Evolutionary conservation across 805 yeast genomes (phyloP), one percentile per base, ranked within the genome.

Genomic region (Wickerhamiella alocasiicola): DNA sequence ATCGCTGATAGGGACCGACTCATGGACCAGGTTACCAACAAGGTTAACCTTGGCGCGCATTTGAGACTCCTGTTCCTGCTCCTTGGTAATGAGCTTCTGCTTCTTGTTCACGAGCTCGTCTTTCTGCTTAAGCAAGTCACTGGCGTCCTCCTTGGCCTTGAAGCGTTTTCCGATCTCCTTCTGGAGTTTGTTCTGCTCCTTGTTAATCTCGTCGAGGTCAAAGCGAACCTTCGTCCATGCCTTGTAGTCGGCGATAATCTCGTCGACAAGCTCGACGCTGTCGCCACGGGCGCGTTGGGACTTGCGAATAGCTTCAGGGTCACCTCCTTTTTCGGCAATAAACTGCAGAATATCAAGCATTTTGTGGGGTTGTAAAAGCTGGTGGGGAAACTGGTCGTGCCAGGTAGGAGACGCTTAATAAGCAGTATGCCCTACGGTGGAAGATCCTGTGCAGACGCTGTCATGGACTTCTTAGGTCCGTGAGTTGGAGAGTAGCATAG

Each of bases 221-320:
- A 88, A 91, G 65, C 85, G 78, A 47, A 78, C 73, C 64, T 73
- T 78, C 53, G 87, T 82, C 98, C 98, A 91, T 46, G 75, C 77
- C 64, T 81, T 82, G 72, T 91, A 91, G 52, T 79, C 94, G 48
- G 66, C 70, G 59, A 91, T 83, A 60, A 91, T 87, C 66, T 88
- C 95, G 61, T 91, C 98, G 39, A 91, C 97, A 40, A 91, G 57
- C 64, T 91, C 98, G 40, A 87, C 97, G 26, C 91, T 67, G 53
- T 74, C 97, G 47, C 94, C 94, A 70, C 98, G 84, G 47, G 93
- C 94, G 62, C 67, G 76, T 64, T 91, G 98, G 28, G 96, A 87
- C 56, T 67, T 74, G 61, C 80, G 80, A 59, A 91, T 84, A 41
- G 68, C 68, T 52, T 87, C 88, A 31, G 98, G 95, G 62, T 87